Percentiles rank a stretch among this genome's conserved stretches.
These are phyloP conservation scores for Saccharomyces hybrid DNA, from an alignment of 1,139 yeast genomes.

Conservation along the genomic window DNA sequence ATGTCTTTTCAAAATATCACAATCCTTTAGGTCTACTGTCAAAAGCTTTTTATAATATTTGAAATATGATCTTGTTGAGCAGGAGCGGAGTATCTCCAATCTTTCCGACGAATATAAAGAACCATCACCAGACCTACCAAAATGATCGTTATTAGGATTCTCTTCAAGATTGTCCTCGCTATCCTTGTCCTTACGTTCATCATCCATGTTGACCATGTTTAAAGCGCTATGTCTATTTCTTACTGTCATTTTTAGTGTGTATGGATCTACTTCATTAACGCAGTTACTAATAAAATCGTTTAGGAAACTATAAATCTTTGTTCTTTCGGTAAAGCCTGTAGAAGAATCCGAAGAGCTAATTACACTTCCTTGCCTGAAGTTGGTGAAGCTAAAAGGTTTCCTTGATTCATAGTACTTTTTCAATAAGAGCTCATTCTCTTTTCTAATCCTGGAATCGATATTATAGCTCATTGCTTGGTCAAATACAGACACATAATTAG, in stretches of 20 bases:
- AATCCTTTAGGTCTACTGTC: conserved; percentile 17
- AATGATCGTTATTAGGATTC: neutral
- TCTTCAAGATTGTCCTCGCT: neutral
- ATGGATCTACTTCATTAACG: neutral
- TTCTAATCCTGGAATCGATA: conserved; percentile 8
- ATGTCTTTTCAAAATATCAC: conserved; percentile 19
- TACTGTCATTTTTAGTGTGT: conserved; percentile 1
- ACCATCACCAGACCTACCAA: neutral
- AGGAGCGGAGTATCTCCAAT: conserved; percentile 1
- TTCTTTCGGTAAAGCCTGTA: conserved; percentile 11
- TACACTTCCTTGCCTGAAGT: conserved; percentile 17
- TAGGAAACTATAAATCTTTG: conserved; percentile 10
- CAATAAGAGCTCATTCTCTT: conserved; percentile 17
- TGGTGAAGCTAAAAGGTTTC: conserved; percentile 5
- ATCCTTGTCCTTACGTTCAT: neutral
- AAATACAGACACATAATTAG: conserved; percentile 10
- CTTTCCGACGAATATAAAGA: neutral
- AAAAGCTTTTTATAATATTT: conserved; percentile 23
- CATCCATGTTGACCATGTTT: conserved; percentile 2
- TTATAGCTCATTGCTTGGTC: conserved; percentile 9
- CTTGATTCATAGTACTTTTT: conserved; percentile 16
- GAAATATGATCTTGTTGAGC: conserved; percentile 19
- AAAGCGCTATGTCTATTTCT: conserved; percentile 2
- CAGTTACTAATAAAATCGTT: conserved; percentile 10
- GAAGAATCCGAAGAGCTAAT: conserved; percentile 17